These are phyloP conservation scores for Prunus yedoensis DNA, from an alignment of 331 rosid genomes.

Conservation along the genomic window DNA sequence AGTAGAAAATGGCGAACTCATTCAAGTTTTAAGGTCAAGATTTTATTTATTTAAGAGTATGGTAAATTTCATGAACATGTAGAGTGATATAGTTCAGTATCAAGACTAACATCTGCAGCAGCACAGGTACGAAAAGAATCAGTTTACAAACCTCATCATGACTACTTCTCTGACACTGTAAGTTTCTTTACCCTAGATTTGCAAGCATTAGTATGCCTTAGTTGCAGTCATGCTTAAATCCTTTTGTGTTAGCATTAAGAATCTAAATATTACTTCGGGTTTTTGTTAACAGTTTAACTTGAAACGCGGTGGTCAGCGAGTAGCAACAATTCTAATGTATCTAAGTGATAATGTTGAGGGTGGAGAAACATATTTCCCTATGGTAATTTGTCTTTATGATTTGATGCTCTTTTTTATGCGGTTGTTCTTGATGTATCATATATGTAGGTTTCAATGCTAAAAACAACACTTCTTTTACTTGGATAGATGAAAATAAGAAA, in stretches of 20 bases:
- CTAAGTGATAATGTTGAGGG: slow-evolving; percentile 90
- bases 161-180: slow-evolving; percentile 94
- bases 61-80: slow-evolving; percentile 19
- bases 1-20: slow-evolving; percentile 84
- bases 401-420: slow-evolving; percentile 17
- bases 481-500: neutral
- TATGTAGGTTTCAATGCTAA: neutral
- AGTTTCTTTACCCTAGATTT: slow-evolving; percentile 33
- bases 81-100: slow-evolving; percentile 23
- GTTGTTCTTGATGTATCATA: neutral
- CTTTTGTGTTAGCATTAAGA: slow-evolving; percentile 1
- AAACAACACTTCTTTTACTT: neutral
- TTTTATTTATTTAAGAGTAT: slow-evolving; percentile 23
- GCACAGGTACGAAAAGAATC: slow-evolving; percentile 91
- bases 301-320: slow-evolving; percentile 98
- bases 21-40: slow-evolving; percentile 86
- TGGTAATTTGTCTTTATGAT: slow-evolving; percentile 45
- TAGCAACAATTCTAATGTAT: slow-evolving; percentile 94
- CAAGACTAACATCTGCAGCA: slow-evolving; percentile 81
- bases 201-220: slow-evolving; percentile 10
- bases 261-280: neutral
- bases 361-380: slow-evolving; percentile 95
- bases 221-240: slow-evolving; percentile 20
- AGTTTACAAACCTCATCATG: slow-evolving; percentile 95
- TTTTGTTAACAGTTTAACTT: slow-evolving; percentile 66